Conservation (phyloP, 345 rosid genomes). For the Murraya koenigii region DNA sequence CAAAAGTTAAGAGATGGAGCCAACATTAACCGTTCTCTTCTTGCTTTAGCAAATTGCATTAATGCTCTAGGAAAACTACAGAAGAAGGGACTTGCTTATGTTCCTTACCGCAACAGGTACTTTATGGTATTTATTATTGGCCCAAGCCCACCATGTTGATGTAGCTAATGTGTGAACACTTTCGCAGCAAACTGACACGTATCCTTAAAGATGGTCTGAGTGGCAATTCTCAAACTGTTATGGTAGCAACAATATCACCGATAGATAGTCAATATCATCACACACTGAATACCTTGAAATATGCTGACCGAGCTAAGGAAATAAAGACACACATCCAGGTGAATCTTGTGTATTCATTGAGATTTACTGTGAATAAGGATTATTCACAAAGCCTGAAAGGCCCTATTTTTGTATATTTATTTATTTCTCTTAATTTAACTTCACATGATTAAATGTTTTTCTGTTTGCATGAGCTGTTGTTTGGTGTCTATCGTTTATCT, state of each 20-base stretch:
- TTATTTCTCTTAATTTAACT: background rate
- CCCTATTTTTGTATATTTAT: background rate
- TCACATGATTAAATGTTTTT: background rate
- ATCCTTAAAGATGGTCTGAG: conserved; percentile 98
- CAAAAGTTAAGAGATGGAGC: conserved; percentile 97
- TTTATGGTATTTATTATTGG: conserved; percentile 6
- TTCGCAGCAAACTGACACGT: conserved; percentile 73
- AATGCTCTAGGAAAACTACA: conserved; percentile 93
- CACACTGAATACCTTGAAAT: conserved; percentile 87
- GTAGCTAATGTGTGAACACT: conserved; percentile 9
- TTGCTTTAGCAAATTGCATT: conserved; percentile 94
- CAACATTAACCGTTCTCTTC: conserved; percentile 86
- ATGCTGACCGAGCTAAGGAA: conserved; percentile 98
- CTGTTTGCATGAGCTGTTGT: background rate
- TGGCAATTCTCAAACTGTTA: conserved; percentile 94
- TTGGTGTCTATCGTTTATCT: too few species aligned
- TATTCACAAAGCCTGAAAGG: background rate
- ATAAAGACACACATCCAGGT: conserved; percentile 91
- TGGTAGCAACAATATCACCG: conserved; percentile 87
- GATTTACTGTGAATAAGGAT: background rate
- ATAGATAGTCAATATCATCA: conserved; percentile 65
- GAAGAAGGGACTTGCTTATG: conserved; percentile 96
- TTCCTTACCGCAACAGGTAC: conserved; percentile 95
- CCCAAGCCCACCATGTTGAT: background rate
- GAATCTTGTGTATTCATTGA: conserved; percentile 7